A percentile compares a stretch with the other conserved stretches of the same genome.
phyloP scores from a whole-genome alignment of 2,329 filamentous ascomycete genomes.

The Keithomyces neogunnii region DNA sequence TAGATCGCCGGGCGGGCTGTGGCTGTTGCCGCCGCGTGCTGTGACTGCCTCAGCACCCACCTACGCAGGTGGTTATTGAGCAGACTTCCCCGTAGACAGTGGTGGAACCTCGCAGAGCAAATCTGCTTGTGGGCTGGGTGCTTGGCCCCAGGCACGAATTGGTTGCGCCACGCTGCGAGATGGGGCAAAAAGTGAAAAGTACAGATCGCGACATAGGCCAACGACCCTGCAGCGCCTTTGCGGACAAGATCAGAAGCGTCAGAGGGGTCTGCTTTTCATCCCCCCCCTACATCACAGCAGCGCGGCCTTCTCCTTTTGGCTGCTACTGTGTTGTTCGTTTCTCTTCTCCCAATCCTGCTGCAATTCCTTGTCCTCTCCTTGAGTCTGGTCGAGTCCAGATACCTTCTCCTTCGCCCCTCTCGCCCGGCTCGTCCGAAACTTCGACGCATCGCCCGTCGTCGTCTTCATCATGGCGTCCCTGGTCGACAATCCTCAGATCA shows the following conservation, averaged over 20 bases:
- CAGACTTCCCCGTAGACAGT: too few relatives aligned
- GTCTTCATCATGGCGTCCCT: conserved; percentile 58
- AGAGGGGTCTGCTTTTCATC: neutral
- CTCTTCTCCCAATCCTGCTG: neutral
- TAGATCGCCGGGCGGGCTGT: too few relatives aligned
- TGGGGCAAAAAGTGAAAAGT: conserved; percentile 6
- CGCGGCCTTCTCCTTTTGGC: conserved; percentile 3
- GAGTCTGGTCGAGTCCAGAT: neutral
- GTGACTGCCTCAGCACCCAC: too few relatives aligned
- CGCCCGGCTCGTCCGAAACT: conserved; percentile 1
- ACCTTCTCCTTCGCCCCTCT: neutral
- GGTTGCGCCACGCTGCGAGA: neutral
- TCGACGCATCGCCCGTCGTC: conserved; percentile 2
- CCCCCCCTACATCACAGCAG: conserved; percentile 3
- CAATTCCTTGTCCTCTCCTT: neutral
- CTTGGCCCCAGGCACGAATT: neutral
- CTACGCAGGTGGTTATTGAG: too few relatives aligned
- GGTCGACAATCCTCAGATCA: conserved; percentile 86
- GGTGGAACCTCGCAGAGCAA: too few relatives aligned
- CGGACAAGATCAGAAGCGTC: conserved; percentile 2
- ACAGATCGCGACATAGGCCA: conserved; percentile 11
- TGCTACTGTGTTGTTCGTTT: neutral
- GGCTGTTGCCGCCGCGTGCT: too few relatives aligned
- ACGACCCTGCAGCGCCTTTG: neutral
- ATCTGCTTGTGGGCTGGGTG: too few relatives aligned